Base-by-base conservation (phyloP, 2,329 filamentous ascomycete species). In the Calonectria montana region DNA sequence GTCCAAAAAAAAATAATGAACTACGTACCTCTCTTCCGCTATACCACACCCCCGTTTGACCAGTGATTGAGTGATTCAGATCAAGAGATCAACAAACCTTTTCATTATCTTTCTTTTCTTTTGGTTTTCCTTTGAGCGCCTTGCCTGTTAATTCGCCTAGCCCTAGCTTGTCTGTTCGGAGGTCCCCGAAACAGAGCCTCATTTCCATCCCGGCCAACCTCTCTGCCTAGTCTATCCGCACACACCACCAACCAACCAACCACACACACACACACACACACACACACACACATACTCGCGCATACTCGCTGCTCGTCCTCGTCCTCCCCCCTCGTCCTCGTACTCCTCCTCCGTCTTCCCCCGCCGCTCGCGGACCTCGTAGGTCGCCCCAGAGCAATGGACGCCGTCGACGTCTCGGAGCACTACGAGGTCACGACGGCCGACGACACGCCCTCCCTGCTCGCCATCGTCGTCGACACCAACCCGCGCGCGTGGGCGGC, bases 401-500 rank as follows among this genome's bases (percentile, higher is more conserved):
- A 86, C 78, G 83, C 83, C 77, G 84, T 86, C 82, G 90, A 91
- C 81, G 88, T 87, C 77, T 91, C 90, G 65, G 88, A 89, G 70
- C 90, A 91, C 83, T 91, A 91, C 82, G 88, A 90, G 82, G 85
- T 87, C 78, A 85, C 85, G 74, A 85, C 86, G 53, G 87, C 84
- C 64, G 88, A 87, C 67, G 89, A 91, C 74, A 86, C 89, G 6
- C 94, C 97, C 0, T 97, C 96, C 16, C 92, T 99, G 41, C 91
- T 98, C 65, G 93, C 95, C 77, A 92, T 99, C 79, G 89, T 99
- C 80, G 90, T 99, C 86, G 97, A 99, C 86, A 98, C 96, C 29
- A 99, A 99, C 82, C 97, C 97, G 2, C 94, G 96, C 78, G 96
- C 97, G 78, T 98, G 97, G 97, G 92, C 94, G 8, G 88, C 94